A percentile compares a stretch with the other conserved stretches of the same genome.
Conservation (phyloP, 805 yeast genomes). For the Nakazawaea populi region DNA sequence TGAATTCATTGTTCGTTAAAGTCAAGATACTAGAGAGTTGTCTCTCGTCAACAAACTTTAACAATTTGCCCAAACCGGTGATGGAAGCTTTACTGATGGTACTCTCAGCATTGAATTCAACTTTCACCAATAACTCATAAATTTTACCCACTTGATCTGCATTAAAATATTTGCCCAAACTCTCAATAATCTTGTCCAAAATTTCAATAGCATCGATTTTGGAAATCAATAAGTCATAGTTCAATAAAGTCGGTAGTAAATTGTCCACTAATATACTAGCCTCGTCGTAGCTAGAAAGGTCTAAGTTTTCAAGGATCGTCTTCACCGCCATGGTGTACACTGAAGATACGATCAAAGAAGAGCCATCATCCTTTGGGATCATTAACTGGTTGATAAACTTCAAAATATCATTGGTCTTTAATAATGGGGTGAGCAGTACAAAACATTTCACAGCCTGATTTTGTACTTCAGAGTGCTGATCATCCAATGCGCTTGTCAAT, state of each 20-base stretch:
- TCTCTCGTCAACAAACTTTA: constrained; percentile 18
- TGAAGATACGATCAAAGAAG: constrained; percentile 34
- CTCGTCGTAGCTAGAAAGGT: constrained; percentile 15
- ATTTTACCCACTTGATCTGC: constrained; percentile 16
- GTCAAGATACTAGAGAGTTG: constrained; percentile 18
- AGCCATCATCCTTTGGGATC: constrained; percentile 13
- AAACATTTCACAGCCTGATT: constrained; percentile 61
- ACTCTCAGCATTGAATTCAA: constrained; percentile 34
- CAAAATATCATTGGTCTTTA: constrained; percentile 26
- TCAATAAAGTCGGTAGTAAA: constrained; percentile 31
- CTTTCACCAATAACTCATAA: constrained; percentile 25
- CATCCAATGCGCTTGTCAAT: constrained; percentile 32
- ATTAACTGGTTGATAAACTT: constrained; percentile 22
- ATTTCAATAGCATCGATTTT: constrained; percentile 58
- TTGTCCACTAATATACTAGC: constrained; percentile 25
- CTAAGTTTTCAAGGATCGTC: constrained; percentile 30
- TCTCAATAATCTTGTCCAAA: constrained; percentile 46
- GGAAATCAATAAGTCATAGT: constrained; percentile 18
- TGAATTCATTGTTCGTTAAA: constrained; percentile 12
- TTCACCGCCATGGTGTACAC: constrained; percentile 50
- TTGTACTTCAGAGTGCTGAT: constrained; percentile 67
- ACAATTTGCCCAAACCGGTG: constrained; percentile 30
- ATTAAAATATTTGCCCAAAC: constrained; percentile 28
- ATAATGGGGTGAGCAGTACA: constrained; percentile 28
- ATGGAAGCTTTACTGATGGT: constrained; percentile 41